Evolutionary conservation across 2,329 filamentous ascomycete genomes (phyloP).

Genomic region (Ceratocystiopsis minuta): DNA sequence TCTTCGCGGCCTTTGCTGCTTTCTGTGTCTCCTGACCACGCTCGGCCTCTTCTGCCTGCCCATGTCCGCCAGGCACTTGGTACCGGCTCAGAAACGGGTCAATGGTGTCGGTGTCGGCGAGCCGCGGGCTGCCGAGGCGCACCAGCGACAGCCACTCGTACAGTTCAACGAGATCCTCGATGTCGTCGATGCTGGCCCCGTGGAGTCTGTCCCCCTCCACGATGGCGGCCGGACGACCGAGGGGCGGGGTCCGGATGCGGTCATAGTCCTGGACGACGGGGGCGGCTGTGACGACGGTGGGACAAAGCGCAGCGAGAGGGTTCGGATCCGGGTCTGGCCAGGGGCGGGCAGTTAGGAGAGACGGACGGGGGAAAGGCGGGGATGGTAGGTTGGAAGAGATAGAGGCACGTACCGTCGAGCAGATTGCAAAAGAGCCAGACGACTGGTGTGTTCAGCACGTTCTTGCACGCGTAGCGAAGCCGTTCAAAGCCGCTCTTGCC

Average conservation of each 20-base stretch:
- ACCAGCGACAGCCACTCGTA: constrained; percentile 64
- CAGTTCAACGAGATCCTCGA: constrained; percentile 43
- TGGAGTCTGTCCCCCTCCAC: constrained; percentile 19
- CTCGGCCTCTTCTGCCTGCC: background rate
- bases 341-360: constrained; percentile 8
- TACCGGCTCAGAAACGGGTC: constrained; percentile 57
- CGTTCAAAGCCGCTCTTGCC: constrained; percentile 73
- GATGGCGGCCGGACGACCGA: constrained; percentile 17
- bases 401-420: constrained; percentile 22
- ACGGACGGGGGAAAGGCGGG: constrained; percentile 1
- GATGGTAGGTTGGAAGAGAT: background rate
- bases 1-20: too few relatives aligned
- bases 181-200: constrained; percentile 29
- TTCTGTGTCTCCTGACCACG: too few relatives aligned
- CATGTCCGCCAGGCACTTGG: constrained; percentile 30
- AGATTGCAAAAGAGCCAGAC: constrained; percentile 64
- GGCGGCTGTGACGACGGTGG: constrained; percentile 24
- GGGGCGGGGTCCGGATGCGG: constrained; percentile 10
- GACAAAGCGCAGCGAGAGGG: constrained; percentile 27
- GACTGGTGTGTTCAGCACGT: constrained; percentile 48
- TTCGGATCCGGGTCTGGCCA: constrained; percentile 27
- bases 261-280: too few relatives aligned
- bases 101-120: constrained; percentile 37
- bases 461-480: constrained; percentile 59
- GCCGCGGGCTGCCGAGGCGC: constrained; percentile 44